A percentile compares a stretch with the other conserved stretches of the same genome.
phyloP scores from a whole-genome alignment of 176 grass and related monocot species.

The Zea mays region DNA sequence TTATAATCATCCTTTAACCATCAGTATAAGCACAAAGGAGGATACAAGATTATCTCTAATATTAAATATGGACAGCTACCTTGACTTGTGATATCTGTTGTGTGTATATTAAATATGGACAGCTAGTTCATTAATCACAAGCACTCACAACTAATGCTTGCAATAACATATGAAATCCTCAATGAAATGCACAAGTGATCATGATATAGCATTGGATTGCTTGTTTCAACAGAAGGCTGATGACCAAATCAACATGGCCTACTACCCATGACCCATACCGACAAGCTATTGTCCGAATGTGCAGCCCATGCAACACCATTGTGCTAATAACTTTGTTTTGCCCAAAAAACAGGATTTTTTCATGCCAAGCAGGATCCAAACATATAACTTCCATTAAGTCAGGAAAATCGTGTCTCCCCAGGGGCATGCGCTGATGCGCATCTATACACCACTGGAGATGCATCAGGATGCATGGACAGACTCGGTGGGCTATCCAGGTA shows the following conservation, averaged over 20 bases:
- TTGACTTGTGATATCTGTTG: too few species aligned
- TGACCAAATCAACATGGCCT: background rate
- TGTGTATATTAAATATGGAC: too few species aligned
- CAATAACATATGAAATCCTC: constrained; percentile 3
- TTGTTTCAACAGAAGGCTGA: background rate
- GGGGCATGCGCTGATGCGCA: background rate
- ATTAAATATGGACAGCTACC: background rate
- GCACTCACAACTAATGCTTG: background rate
- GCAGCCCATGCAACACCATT: background rate
- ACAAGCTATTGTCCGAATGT: background rate
- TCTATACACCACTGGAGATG: background rate
- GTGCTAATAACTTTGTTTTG: background rate
- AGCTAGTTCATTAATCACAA: background rate
- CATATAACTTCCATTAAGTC: background rate
- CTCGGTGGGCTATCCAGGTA: background rate
- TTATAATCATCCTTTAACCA: background rate
- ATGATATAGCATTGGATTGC: background rate
- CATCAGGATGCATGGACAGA: background rate
- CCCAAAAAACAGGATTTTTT: background rate
- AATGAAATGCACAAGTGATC: background rate
- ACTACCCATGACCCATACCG: background rate
- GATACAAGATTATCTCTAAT: background rate
- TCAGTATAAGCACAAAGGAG: background rate
- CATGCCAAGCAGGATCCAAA: background rate
- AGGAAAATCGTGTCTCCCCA: background rate